Conservation (phyloP, 176 grass and related monocot genomes). For the Guadua angustifolia region DNA sequence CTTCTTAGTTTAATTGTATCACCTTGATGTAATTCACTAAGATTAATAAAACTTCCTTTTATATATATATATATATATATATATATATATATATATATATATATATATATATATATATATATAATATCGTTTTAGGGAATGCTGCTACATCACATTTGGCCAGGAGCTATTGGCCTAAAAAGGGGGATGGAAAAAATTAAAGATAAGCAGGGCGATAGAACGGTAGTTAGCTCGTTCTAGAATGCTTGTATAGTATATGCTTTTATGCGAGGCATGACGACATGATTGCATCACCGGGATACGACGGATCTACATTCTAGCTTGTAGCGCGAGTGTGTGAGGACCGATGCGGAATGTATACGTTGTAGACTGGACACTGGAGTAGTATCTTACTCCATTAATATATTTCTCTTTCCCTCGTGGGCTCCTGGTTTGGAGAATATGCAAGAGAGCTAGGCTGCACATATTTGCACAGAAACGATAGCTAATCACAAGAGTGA, state of each 20-base stretch:
- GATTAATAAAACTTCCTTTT: too few species aligned
- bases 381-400: not conserved
- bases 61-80: too few species aligned
- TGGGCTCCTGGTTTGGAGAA: too few species aligned
- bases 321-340: not conserved
- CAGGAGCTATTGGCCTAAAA: constrained; percentile 26
- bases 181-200: not conserved
- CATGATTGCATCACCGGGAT: constrained; percentile 38
- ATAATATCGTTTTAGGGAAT: not conserved
- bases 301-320: not conserved
- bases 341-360: not conserved
- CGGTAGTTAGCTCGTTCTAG: constrained; percentile 27
- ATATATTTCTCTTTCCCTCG: not conserved
- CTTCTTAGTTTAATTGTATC: too few species aligned
- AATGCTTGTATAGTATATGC: not conserved
- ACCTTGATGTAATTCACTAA: too few species aligned
- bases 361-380: not conserved
- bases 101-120: too few species aligned
- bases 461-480: too few species aligned
- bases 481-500: too few species aligned
- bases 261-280: not conserved
- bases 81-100: too few species aligned
- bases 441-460: not conserved
- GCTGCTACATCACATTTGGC: constrained; percentile 23
- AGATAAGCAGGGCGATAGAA: constrained; percentile 20